Conservation (phyloP, 2,329 filamentous ascomycete species). For the Aspergillus puulaauensis region DNA sequence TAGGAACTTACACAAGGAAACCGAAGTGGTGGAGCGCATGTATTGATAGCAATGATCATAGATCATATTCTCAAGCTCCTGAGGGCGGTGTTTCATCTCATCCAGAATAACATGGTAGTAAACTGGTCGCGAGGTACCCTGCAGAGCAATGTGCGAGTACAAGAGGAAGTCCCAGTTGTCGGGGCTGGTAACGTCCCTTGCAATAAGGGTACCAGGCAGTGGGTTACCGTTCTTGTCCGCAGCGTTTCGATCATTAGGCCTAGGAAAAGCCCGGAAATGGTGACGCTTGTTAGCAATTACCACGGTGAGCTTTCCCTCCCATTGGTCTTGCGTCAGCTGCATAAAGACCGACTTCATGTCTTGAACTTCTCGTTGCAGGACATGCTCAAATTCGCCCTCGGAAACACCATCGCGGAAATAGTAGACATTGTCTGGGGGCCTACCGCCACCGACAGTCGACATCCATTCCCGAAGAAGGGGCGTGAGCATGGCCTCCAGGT, state of each 20-base stretch:
- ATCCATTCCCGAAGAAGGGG: constrained; percentile 67
- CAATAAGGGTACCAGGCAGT: constrained; percentile 81
- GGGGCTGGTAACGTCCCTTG: constrained; percentile 85
- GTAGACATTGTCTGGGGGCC: constrained; percentile 70
- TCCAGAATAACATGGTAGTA: constrained; percentile 90
- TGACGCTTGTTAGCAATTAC: constrained; percentile 91
- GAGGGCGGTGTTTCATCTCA: constrained; percentile 66
- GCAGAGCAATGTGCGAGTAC: constrained; percentile 74
- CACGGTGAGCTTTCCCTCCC: constrained; percentile 71
- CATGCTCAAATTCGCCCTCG: constrained; percentile 78
- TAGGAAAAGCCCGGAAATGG: constrained; percentile 88
- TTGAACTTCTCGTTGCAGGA: constrained; percentile 74
- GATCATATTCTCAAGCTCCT: constrained; percentile 79
- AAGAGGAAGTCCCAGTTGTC: constrained; percentile 87
- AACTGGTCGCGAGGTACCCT: constrained; percentile 88
- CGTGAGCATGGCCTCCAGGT: constrained; percentile 65
- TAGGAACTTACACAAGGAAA: constrained; percentile 63
- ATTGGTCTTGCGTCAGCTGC: constrained; percentile 36
- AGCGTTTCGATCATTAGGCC: constrained; percentile 46
- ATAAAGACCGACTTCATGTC: constrained; percentile 65
- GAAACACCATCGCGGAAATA: constrained; percentile 93
- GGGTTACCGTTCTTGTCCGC: constrained; percentile 78
- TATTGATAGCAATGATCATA: constrained; percentile 97
- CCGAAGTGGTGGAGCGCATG: constrained; percentile 84
- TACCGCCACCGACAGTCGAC: constrained; percentile 51